Evolutionary conservation across 208 protist species (phyloP).

Genomic region (Porcisia hertigi): DNA sequence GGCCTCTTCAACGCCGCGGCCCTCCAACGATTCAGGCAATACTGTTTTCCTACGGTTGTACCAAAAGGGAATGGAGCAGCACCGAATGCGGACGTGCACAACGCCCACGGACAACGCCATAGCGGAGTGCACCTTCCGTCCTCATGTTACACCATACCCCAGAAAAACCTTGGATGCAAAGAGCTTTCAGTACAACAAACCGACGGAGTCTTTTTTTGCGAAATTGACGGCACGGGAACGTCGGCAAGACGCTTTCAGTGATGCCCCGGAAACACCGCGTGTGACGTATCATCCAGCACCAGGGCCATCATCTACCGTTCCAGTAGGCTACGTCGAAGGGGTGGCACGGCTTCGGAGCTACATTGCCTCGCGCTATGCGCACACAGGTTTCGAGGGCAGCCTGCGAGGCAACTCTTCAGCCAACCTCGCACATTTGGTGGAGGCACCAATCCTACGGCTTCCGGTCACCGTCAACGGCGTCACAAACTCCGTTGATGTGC

Average conservation of each 20-base stretch:
- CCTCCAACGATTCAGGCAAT: background rate
- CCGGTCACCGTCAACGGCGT: slow-evolving; percentile 39
- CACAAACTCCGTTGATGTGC: slow-evolving; percentile 48
- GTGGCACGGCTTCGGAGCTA: slow-evolving; percentile 69
- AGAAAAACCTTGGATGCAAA: background rate
- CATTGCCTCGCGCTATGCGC: slow-evolving; percentile 31
- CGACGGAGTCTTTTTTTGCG: slow-evolving; percentile 66
- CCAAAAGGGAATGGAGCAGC: slow-evolving; percentile 29
- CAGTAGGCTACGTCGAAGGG: slow-evolving; percentile 74
- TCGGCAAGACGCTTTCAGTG: slow-evolving; percentile 28
- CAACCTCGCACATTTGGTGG: slow-evolving; percentile 7
- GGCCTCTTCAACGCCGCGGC: background rate
- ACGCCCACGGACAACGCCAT: slow-evolving; percentile 1
- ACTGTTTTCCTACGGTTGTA: slow-evolving; percentile 34
- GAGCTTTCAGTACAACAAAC: slow-evolving; percentile 37
- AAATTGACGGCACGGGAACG: slow-evolving; percentile 33
- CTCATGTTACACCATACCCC: slow-evolving; percentile 8
- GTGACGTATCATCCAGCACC: slow-evolving; percentile 54
- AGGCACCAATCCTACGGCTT: slow-evolving; percentile 62
- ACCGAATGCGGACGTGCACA: slow-evolving; percentile 7
- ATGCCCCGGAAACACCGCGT: slow-evolving; percentile 47
- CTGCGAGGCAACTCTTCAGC: slow-evolving; percentile 35
- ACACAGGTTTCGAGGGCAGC: slow-evolving; percentile 12
- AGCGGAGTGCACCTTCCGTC: slow-evolving; percentile 22
- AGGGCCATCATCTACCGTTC: slow-evolving; percentile 64